Evolutionary conservation across 495 filamentous ascomycete genomes (phyloP), one percentile per base, ranked within the genome.

Genomic region (Cryomyces minteri): DNA sequence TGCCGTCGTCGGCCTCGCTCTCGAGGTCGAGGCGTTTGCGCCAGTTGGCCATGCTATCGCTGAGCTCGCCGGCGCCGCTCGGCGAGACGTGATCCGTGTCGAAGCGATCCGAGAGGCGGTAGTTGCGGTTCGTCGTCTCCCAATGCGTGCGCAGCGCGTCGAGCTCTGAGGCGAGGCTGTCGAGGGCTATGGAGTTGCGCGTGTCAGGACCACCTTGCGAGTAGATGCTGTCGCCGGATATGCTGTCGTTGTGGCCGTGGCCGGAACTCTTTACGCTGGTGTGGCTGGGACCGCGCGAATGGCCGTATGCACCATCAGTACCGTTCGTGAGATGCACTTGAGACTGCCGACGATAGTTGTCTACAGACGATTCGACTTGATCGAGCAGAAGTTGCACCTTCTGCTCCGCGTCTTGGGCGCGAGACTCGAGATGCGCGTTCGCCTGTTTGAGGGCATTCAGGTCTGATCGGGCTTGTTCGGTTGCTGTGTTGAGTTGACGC

Each of bases 101-200:
- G 18, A 25, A 25, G 18, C 74, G 67, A 52, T 77, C 88, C 59
- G 82, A 88, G 39, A 93, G 66, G 11, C 88, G 79, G 58, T 95
- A 94, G 51, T 81, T 88, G 62, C 88, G 88, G 63, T 88, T 94
- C 37, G 86, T 94, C 40, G 80, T 80, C 62, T 96, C 88, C 88
- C 92, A 96, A 48, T 94, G 90, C 32, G 67, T 79, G 32, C 88
- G 78, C 36, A 96, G 70, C 12, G 80, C 73, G 46, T 98, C 90
- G 4, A 99, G 74, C 62, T 99, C 90, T 43, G 75, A 80, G 18
- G 92, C 88, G 4, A 99, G 72, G 39, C 79, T 86, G 58, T 96
- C 90, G 6, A 99, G 69, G 12, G 90, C 90, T 54, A 85, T 73
- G 31, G 80, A 86, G 51, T 85, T 85, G 46, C 88, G 75, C 43